These are phyloP conservation scores for Fraxinus ornus DNA, from an alignment of 305 asterid genomes.

Conservation along the genomic window DNA sequence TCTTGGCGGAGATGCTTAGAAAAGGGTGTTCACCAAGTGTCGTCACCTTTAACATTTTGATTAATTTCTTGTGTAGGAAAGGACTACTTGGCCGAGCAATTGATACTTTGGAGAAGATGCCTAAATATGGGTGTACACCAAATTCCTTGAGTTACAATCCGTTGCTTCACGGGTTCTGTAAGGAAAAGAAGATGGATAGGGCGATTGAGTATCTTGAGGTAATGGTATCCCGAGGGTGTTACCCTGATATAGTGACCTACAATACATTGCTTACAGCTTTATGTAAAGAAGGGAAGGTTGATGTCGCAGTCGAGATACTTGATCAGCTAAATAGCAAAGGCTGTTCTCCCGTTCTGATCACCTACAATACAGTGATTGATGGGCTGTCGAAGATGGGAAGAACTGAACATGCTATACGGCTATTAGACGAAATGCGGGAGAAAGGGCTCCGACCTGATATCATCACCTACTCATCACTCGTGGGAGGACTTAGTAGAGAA, in stretches of 20 bases:
- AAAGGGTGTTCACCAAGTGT: slow-evolving; percentile 86
- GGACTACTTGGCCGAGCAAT: slow-evolving; percentile 68
- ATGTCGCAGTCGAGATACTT: slow-evolving; percentile 72
- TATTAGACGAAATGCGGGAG: slow-evolving; percentile 68
- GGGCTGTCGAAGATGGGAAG: slow-evolving; percentile 77
- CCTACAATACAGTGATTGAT: slow-evolving; percentile 81
- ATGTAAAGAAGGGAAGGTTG: slow-evolving; percentile 85
- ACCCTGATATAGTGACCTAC: slow-evolving; percentile 91
- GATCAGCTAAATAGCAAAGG: slow-evolving; percentile 57
- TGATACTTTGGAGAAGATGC: slow-evolving; percentile 76
- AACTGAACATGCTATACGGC: slow-evolving; percentile 55
- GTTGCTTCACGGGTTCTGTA: slow-evolving; percentile 75
- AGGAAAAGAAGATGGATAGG: slow-evolving; percentile 80
- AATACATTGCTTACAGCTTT: slow-evolving; percentile 80
- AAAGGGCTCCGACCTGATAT: slow-evolving; percentile 72
- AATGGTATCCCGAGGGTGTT: slow-evolving; percentile 77
- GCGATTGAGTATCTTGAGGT: slow-evolving; percentile 81
- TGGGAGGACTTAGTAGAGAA: slow-evolving; percentile 74
- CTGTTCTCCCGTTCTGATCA: slow-evolving; percentile 75
- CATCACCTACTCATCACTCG: slow-evolving; percentile 70
- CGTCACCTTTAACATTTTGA: slow-evolving; percentile 83
- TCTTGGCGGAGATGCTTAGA: slow-evolving; percentile 70
- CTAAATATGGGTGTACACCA: slow-evolving; percentile 68
- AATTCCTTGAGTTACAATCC: slow-evolving; percentile 85
- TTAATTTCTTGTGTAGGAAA: slow-evolving; percentile 72